A percentile compares a stretch with the other conserved stretches of the same genome.
Conservation (phyloP, 2,329 filamentous ascomycete species). For the Westerdykella sp. region DNA sequence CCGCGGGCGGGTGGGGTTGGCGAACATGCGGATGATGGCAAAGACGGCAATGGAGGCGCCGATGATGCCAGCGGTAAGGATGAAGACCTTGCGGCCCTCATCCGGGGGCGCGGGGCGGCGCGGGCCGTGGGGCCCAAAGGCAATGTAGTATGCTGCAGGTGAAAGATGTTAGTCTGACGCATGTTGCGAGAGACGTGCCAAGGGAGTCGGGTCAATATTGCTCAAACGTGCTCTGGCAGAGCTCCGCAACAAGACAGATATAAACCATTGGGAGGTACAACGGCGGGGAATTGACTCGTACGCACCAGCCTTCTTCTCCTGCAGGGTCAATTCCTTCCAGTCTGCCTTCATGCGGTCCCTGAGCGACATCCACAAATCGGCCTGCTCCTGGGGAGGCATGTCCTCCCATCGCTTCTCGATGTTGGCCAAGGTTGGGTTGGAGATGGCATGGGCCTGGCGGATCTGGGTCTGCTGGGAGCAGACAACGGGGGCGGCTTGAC, state of each 20-base stretch:
- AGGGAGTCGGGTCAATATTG: neutral
- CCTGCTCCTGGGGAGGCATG: conserved; percentile 98
- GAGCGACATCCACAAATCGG: conserved; percentile 97
- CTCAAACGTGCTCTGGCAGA: neutral
- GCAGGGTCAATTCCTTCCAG: conserved; percentile 89
- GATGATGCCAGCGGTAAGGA: conserved; percentile 65
- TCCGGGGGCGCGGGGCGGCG: conserved; percentile 77
- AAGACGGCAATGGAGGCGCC: conserved; percentile 66
- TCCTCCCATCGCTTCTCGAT: conserved; percentile 99
- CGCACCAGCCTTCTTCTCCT: conserved; percentile 99
- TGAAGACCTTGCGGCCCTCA: conserved; percentile 72
- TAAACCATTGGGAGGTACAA: neutral
- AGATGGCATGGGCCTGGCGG: conserved; percentile 81
- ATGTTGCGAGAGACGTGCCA: neutral
- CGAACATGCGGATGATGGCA: conserved; percentile 62
- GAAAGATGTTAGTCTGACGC: neutral
- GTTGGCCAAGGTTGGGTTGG: conserved; percentile 93
- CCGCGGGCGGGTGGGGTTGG: conserved; percentile 57
- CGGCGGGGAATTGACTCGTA: conserved; percentile 30
- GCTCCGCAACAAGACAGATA: neutral
- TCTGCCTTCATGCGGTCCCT: conserved; percentile 98
- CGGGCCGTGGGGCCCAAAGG: conserved; percentile 93
- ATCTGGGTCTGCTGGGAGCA: conserved; percentile 45
- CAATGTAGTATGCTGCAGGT: conserved; percentile 94
- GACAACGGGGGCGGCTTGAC: conserved; percentile 33